Percentiles rank a stretch among this genome's conserved stretches.
Conservation (phyloP, 2,329 filamentous ascomycete genomes). For the Diaporthe caulivora region DNA sequence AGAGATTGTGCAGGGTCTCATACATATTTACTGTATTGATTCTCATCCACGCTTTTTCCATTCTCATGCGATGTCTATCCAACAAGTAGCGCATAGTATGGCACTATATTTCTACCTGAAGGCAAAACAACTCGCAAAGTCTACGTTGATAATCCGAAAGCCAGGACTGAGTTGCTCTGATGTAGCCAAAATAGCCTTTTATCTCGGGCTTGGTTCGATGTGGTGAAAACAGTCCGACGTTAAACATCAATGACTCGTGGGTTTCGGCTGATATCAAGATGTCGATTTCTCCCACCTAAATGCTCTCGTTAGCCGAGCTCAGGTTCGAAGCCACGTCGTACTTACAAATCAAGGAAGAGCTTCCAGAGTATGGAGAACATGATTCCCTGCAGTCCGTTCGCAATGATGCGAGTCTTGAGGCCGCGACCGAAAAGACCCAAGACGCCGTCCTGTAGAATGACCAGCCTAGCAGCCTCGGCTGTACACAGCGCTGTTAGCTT, state of each 20-base stretch:
- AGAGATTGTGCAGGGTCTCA: neutral
- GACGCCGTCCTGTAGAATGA: slow-evolving; percentile 57
- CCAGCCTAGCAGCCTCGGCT: slow-evolving; percentile 57
- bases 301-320: neutral
- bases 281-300: slow-evolving; percentile 19
- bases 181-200: neutral
- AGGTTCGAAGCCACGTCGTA: slow-evolving; percentile 21
- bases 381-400: slow-evolving; percentile 60
- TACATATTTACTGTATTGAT: slow-evolving; percentile 2
- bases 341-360: slow-evolving; percentile 61
- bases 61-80: neutral
- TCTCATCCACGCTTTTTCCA: neutral
- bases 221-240: no score
- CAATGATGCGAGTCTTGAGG: slow-evolving; percentile 60
- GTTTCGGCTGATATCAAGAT: neutral
- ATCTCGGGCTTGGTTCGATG: neutral
- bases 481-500: neutral
- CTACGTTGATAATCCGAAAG: neutral
- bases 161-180: neutral
- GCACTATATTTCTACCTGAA: neutral
- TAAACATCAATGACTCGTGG: neutral
- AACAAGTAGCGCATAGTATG: neutral
- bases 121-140: neutral
- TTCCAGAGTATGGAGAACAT: slow-evolving; percentile 64
- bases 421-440: slow-evolving; percentile 58